Evolutionary conservation across 495 filamentous ascomycete genomes (phyloP), one percentile per base, ranked within the genome.

Genomic region (Wilcoxina mikolae): DNA sequence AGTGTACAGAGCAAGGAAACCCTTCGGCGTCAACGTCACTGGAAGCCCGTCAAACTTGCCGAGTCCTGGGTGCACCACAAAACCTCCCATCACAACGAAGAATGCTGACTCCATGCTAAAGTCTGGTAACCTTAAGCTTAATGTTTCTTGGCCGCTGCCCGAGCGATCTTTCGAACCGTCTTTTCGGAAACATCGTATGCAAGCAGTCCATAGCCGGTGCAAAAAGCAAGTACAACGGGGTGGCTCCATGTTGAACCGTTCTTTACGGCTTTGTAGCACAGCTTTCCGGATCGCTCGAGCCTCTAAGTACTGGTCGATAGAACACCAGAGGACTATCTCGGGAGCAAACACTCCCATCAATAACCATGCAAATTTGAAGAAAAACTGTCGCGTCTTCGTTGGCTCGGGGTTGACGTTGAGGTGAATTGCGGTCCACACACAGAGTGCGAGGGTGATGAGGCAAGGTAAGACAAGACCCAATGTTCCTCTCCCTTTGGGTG

Each of bases 381-480:
- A 23, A 23, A 49, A 28, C 9, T 4, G 5, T 10, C 46, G 46
- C 10, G 9, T 4, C 18, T 4, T 4, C 22, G 46, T 49, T 23
- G 46, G 46, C 9, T 11, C 9, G 9, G 46, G 46, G 26, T 26
- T 49, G 46, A 49, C 18, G 46, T 49, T 49, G 7, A 29, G 23
- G 47, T 50, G 47, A 12, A 28, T 31, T 27, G 47, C 1, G 11
- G 51, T 54, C 51, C 51, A 54, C 5, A 54, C 31, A 25, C 31
- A 54, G 33, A 54, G 22, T 3, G 9, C 12, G 17, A 54, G 38
- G 9, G 51, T 54, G 17, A 54, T 41, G 7, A 43, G n/a, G 38
- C 51, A 2, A 17, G 33, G 33, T 15, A 43, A 9, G 3, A 44
- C n/a, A 1, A 54, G 20, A 10, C 39, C 31, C 15, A 54, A 4